Evolutionary conservation across 2,329 filamentous ascomycete species (phyloP).

Genomic region (Trichoderma pleuroti): DNA sequence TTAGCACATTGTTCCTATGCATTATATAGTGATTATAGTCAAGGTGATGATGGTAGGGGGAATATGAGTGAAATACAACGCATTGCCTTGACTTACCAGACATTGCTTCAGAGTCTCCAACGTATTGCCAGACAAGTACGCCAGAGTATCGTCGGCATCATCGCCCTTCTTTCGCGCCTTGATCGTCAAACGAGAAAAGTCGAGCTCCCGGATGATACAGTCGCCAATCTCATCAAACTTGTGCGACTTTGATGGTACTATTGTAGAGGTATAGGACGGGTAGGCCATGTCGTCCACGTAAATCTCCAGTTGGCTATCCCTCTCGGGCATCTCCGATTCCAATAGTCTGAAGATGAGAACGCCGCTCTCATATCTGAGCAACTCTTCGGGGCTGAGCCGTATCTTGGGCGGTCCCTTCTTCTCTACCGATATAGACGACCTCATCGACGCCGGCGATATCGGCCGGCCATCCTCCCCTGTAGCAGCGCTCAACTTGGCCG

Average conservation of each 20-base stretch:
- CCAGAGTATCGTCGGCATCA: slow-evolving; percentile 71
- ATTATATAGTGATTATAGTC: neutral
- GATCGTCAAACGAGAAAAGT: slow-evolving; percentile 89
- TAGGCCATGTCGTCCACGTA: slow-evolving; percentile 94
- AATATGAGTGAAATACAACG: neutral
- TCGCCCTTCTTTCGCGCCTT: slow-evolving; percentile 79
- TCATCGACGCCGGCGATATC: slow-evolving; percentile 38
- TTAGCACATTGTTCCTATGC: neutral
- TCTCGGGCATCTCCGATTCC: slow-evolving; percentile 78
- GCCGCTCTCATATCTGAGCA: slow-evolving; percentile 83
- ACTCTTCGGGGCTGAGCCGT: slow-evolving; percentile 71
- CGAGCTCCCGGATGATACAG: slow-evolving; percentile 93
- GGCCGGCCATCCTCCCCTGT: slow-evolving; percentile 28
- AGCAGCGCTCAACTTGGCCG: slow-evolving; percentile 32
- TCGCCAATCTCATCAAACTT: slow-evolving; percentile 92
- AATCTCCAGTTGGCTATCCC: slow-evolving; percentile 76
- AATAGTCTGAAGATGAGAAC: slow-evolving; percentile 92
- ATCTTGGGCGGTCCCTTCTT: slow-evolving; percentile 67
- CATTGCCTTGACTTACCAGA: slow-evolving; percentile 53
- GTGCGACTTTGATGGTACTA: slow-evolving; percentile 63
- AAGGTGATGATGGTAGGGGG: neutral
- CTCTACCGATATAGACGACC: slow-evolving; percentile 40
- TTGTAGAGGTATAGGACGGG: slow-evolving; percentile 79
- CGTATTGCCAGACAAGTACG: slow-evolving; percentile 80
- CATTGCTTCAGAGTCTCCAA: slow-evolving; percentile 84